Conservation (phyloP, 31 red algal genomes). For the Odonthalia washingtoniensis region DNA sequence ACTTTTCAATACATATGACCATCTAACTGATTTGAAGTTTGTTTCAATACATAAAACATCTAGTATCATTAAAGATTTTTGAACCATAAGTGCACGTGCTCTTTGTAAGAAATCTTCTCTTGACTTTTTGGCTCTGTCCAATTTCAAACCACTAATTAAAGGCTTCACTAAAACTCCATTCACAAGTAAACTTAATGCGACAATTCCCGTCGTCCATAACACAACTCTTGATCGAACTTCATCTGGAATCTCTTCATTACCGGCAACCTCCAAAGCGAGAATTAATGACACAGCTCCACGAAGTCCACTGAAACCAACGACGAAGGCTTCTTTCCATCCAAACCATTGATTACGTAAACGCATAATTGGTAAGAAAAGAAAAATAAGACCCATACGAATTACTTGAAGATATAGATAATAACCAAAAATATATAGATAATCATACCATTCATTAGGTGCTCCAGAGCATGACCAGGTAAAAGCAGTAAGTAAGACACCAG, state of each 20-base stretch:
- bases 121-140: constrained; percentile 78
- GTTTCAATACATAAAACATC: constrained; percentile 70
- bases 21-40: constrained; percentile 69
- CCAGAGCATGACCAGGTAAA: constrained; percentile 78
- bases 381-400: constrained; percentile 77
- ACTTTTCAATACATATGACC: constrained; percentile 85
- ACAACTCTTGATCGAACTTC: constrained; percentile 77
- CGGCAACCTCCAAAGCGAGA: constrained; percentile 80
- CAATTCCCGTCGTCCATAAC: constrained; percentile 93
- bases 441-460: constrained; percentile 47
- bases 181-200: constrained; percentile 84
- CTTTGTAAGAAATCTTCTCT: constrained; percentile 79
- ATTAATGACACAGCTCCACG: constrained; percentile 93
- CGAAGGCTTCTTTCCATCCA: constrained; percentile 74
- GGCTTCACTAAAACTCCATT: constrained; percentile 90
- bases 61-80: constrained; percentile 78
- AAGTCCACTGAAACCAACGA: constrained; percentile 88
- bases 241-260: constrained; percentile 52
- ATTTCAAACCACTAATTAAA: constrained; percentile 63
- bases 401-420: constrained; percentile 81
- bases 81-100: constrained; percentile 74
- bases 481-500: constrained; percentile 78
- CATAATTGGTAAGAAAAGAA: constrained; percentile 72
- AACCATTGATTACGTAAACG: constrained; percentile 72
- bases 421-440: constrained; percentile 69